Conservation (phyloP, 2,329 filamentous ascomycete genomes). For the Chalaropsis thielavioides region DNA sequence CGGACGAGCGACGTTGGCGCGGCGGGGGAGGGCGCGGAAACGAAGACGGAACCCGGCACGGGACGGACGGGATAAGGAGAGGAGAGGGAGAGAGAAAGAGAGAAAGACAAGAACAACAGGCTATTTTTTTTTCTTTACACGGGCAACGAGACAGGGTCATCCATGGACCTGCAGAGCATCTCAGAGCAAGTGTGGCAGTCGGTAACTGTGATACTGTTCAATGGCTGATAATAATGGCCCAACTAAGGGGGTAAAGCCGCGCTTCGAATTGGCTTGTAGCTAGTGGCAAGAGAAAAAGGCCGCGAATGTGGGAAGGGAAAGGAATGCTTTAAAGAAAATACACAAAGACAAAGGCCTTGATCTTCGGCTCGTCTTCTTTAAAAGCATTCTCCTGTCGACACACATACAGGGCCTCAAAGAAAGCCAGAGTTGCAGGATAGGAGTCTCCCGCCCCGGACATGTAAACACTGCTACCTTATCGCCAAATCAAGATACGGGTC, state of each 20-base stretch:
- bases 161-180: background rate
- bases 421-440: background rate
- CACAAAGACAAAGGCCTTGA: background rate
- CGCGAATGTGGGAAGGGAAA: background rate
- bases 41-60: too few species aligned
- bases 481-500: background rate
- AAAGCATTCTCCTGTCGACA: background rate
- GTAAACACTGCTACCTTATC: background rate
- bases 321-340: background rate
- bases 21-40: too few species aligned
- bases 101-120: background rate
- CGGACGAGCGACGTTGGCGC: background rate
- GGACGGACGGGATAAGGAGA: background rate
- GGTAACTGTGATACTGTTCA: background rate
- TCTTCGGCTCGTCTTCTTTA: background rate
- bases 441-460: background rate
- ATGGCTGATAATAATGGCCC: background rate
- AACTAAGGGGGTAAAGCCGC: background rate
- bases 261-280: background rate
- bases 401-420: background rate
- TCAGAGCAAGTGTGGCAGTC: background rate
- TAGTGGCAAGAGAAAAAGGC: background rate
- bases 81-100: background rate
- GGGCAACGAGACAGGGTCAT: background rate
- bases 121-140: background rate